Conservation (phyloP, 345 rosid genomes). For the Lagerstroemia speciosa region DNA sequence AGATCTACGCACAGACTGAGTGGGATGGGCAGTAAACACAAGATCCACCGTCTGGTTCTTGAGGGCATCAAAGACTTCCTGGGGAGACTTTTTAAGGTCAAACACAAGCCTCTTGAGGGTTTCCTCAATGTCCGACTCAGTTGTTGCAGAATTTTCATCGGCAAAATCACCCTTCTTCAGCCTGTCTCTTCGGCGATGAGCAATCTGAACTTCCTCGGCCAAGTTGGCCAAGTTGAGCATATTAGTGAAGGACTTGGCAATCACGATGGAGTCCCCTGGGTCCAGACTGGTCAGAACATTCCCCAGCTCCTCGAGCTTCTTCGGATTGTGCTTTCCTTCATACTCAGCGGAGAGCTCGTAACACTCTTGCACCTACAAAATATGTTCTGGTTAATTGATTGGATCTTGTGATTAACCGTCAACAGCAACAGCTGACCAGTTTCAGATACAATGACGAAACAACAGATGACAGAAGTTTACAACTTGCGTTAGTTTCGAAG, state of each 20-base stretch:
- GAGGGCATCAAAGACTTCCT: conserved; percentile 81
- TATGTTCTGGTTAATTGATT: not conserved
- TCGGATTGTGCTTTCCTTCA: conserved; percentile 65
- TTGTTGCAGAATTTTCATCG: conserved; percentile 78
- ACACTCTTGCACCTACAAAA: conserved; percentile 75
- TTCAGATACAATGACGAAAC: not conserved
- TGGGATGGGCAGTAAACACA: conserved; percentile 97
- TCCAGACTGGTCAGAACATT: conserved; percentile 77
- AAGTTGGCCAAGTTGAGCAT: conserved; percentile 98
- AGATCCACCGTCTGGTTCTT: conserved; percentile 97
- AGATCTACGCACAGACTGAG: conserved; percentile 91
- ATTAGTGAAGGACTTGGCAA: conserved; percentile 83
- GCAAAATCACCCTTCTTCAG: conserved; percentile 78
- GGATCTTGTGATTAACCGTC: not conserved
- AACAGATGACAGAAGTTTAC: not conserved
- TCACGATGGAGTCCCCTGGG: conserved; percentile 90
- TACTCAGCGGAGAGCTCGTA: conserved; percentile 95
- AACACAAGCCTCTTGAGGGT: conserved; percentile 82
- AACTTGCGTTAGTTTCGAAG: not conserved
- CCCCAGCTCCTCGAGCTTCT: conserved; percentile 87
- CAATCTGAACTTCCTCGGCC: conserved; percentile 98
- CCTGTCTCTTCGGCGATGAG: conserved; percentile 71
- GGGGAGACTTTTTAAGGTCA: conserved; percentile 76
- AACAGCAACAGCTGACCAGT: not conserved
- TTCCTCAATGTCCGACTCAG: conserved; percentile 94